Evolutionary conservation across 805 yeast species (phyloP).

Genomic region (Dipodascus geniculatus): DNA sequence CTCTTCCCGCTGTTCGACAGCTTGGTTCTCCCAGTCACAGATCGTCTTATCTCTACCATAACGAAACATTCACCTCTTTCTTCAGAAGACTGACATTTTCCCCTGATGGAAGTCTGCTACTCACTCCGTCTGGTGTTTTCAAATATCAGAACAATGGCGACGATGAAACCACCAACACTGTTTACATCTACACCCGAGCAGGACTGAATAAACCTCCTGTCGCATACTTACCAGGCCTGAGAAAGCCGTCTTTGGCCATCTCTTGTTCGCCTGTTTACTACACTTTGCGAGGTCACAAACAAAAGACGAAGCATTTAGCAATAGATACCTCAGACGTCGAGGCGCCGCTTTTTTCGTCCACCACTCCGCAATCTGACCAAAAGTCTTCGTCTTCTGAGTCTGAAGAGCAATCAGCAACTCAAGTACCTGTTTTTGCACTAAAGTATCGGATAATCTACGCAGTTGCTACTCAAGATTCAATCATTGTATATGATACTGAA

Average conservation of each 20-base stretch:
- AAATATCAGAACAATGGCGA: slow-evolving; percentile 25
- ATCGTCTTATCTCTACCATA: slow-evolving; percentile 47
- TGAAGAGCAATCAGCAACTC: not conserved
- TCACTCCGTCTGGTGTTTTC: slow-evolving; percentile 68
- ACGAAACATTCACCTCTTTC: slow-evolving; percentile 82
- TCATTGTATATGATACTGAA: slow-evolving; percentile 73
- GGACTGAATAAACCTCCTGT: slow-evolving; percentile 62
- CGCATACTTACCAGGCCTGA: slow-evolving; percentile 66
- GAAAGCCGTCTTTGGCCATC: slow-evolving; percentile 75
- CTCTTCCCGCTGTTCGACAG: slow-evolving; percentile 37
- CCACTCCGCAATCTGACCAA: slow-evolving; percentile 5
- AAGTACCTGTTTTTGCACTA: slow-evolving; percentile 35
- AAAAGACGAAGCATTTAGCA: slow-evolving; percentile 7
- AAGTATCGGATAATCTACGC: slow-evolving; percentile 83
- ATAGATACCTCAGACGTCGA: slow-evolving; percentile 10
- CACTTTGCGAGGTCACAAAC: slow-evolving; percentile 22
- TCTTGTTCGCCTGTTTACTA: slow-evolving; percentile 64
- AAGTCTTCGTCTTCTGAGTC: not conserved
- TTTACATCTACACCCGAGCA: slow-evolving; percentile 63
- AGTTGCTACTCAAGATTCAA: slow-evolving; percentile 82
- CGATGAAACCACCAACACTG: slow-evolving; percentile 51
- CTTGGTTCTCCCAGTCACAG: slow-evolving; percentile 27
- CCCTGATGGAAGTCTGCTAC: slow-evolving; percentile 75
- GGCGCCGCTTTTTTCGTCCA: slow-evolving; percentile 7
- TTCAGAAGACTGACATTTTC: slow-evolving; percentile 79